Evolutionary conservation across 306 rosid genomes (phyloP), one percentile per base, ranked within the genome.

Genomic region (Pterocarpus macrocarpus): DNA sequence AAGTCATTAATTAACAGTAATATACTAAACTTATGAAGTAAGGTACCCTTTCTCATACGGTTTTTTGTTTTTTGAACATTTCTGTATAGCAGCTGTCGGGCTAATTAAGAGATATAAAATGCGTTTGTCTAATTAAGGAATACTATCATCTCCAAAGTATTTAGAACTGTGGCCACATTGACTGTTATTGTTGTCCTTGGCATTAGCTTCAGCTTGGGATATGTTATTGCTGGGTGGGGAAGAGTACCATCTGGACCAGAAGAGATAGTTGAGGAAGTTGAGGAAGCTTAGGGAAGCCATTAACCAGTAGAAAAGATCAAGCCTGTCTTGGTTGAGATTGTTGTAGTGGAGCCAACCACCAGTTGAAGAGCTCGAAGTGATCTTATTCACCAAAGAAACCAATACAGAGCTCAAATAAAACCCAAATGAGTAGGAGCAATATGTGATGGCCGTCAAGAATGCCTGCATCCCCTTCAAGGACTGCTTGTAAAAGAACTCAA

Each of bases 351-450:
- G 93, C 98, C 98, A 94, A 62, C 97, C 97, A 0, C 84, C 89
- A 11, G 12, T 35, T 1, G 78, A 45, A 55, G 90, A 83, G 7
- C 52, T 64, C 7, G 93, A 72, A 65, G 94, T 92, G 78, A 95
- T 88, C 87, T 87, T 93, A 17, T 95, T 95, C 70, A 91, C 92
- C 81, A 95, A 11, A 4, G 92, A 83, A 12, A 95, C 99, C 84
- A 95, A 38, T 0, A 95, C 1, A 12, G 97, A 89, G 81, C 99
- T 95, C n/a, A 95, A 83, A 81, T 85, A 95, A 79, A 95, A 95
- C 3, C 99, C 99, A 81, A 92, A 91, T 2, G 99, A 92, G 88
- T 95, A 95, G 7, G 99, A 95, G 83, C 94, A 93, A 64, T 95
- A 93, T 1, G 97, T 95, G 49, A 92, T 87, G 30, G 97, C 94